Evolutionary conservation across 768 basidiomycete species (phyloP).

Genomic region (Fistulinella prunicolor): DNA sequence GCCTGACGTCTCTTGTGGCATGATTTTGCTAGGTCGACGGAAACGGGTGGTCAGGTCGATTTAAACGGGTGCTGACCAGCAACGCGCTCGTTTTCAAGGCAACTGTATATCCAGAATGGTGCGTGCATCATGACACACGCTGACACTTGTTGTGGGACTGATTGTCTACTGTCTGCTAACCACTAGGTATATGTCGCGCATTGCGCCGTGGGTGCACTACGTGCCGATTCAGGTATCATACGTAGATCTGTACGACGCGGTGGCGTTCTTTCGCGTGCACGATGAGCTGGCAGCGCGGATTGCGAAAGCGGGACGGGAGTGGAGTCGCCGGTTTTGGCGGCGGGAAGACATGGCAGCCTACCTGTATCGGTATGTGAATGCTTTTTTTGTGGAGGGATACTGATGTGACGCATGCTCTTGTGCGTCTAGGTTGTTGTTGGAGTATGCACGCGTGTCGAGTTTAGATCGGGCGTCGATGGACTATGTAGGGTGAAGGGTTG

Average conservation of each 20-base stretch:
- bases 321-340: constrained; percentile 59
- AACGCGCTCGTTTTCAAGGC: constrained; percentile 66
- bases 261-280: constrained; percentile 71
- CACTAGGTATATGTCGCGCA: constrained; percentile 51
- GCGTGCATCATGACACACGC: too few species aligned
- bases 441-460: constrained; percentile 53
- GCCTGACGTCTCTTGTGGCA: neutral
- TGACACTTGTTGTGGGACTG: neutral
- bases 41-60: constrained; percentile 69
- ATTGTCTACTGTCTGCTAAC: neutral
- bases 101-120: constrained; percentile 77
- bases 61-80: constrained; percentile 60
- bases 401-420: neutral
- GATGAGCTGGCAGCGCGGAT: constrained; percentile 58
- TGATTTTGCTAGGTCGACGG: constrained; percentile 64
- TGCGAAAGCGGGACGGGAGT: constrained; percentile 51
- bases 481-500: constrained; percentile 25
- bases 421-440: constrained; percentile 50
- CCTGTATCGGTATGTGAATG: constrained; percentile 45
- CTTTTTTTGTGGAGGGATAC: neutral
- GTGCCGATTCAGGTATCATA: constrained; percentile 66
- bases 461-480: constrained; percentile 43
- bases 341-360: constrained; percentile 59
- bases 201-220: constrained; percentile 73
- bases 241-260: constrained; percentile 64